These are phyloP conservation scores for Porcisia deanei DNA, from an alignment of 208 protist species.

Conservation along the genomic window DNA sequence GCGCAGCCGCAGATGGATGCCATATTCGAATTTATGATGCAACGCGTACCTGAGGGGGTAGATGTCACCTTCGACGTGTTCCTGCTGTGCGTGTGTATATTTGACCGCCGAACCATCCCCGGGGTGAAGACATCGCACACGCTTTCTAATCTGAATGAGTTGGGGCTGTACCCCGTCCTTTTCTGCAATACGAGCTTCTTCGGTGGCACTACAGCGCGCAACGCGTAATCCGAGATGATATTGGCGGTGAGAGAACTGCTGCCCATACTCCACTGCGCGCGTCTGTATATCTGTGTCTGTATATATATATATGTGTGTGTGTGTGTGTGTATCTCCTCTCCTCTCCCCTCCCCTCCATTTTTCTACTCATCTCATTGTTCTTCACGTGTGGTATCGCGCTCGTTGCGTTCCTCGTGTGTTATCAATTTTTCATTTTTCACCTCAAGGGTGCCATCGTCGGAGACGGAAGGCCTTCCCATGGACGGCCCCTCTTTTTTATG, in stretches of 20 bases:
- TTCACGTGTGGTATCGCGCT: no score
- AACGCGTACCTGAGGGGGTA: conserved; percentile 38
- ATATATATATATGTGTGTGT: no score
- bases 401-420: no score
- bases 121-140: conserved; percentile 17
- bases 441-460: no score
- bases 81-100: conserved; percentile 68
- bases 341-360: no score
- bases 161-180: conserved; percentile 46
- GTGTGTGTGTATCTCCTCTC: no score
- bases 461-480: no score
- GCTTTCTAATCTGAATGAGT: conserved; percentile 40
- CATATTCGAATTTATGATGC: conserved; percentile 71
- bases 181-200: conserved; percentile 71
- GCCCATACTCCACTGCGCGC: no score
- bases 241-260: neutral
- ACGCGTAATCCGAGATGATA: conserved; percentile 4
- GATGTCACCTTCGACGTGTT: conserved; percentile 73
- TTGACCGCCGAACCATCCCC: conserved; percentile 46
- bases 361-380: no score
- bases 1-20: conserved; percentile 73
- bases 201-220: conserved; percentile 16
- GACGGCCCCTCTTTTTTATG: no score
- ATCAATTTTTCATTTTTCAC: no score
- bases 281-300: no score